These are phyloP conservation scores for Colletotrichum ledebouriae DNA, from an alignment of 2,329 filamentous ascomycete genomes.

Conservation along the genomic window DNA sequence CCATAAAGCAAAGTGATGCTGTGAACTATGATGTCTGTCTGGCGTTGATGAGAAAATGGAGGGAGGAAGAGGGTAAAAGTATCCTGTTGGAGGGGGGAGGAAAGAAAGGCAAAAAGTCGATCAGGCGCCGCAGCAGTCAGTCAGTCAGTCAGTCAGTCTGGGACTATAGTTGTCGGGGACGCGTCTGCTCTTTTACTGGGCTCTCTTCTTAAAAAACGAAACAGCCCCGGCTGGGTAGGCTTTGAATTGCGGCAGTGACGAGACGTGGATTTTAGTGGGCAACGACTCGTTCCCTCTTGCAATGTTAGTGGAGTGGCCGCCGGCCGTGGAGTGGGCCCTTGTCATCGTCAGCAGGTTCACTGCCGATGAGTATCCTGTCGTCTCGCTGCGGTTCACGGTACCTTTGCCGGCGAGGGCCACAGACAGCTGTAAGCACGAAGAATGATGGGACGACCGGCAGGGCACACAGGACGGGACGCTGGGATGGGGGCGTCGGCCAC, in stretches of 20 bases:
- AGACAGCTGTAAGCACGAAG: not conserved
- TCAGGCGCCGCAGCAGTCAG: conserved; percentile 17
- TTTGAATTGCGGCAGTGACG: conserved; percentile 41
- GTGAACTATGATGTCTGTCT: not conserved
- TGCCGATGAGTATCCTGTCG: not conserved
- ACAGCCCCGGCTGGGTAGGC: conserved; percentile 33
- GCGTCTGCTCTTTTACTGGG: conserved; percentile 33
- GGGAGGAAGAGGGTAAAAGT: not conserved
- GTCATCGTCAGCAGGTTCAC: conserved; percentile 6
- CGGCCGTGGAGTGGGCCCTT: conserved; percentile 26
- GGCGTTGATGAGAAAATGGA: not conserved
- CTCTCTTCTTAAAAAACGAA: conserved; percentile 37
- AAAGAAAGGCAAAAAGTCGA: conserved; percentile 11
- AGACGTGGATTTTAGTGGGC: conserved; percentile 39
- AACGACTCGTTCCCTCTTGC: conserved; percentile 34
- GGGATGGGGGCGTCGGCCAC: conserved; percentile 25
- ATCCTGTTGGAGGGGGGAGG: not conserved
- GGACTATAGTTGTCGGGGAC: conserved; percentile 30
- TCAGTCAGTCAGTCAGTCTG: not conserved
- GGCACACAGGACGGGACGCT: not conserved
- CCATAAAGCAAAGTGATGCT: conserved; percentile 16
- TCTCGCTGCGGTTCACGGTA: not conserved
- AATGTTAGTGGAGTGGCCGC: conserved; percentile 27
- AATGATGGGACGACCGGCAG: conserved; percentile 5
- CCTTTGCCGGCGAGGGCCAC: not conserved